phyloP scores from a whole-genome alignment of 257 asterid species.

The Mitragyna speciosa region DNA sequence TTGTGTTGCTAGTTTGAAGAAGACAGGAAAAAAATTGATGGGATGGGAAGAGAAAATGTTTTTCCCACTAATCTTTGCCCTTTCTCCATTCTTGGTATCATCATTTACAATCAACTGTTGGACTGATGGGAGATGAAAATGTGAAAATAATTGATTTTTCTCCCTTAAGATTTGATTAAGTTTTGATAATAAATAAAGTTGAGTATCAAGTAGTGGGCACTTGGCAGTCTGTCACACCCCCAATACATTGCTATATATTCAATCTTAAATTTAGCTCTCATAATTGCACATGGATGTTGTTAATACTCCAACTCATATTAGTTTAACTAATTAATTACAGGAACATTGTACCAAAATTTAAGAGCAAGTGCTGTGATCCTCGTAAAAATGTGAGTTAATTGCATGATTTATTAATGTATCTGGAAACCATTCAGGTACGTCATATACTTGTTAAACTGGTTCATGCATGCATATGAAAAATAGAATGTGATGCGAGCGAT shows the following conservation, averaged over 20 bases:
- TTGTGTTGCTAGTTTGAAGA: neutral
- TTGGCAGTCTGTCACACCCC: neutral
- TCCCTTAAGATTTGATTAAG: too few relatives aligned
- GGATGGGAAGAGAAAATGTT: neutral
- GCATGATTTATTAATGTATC: neutral
- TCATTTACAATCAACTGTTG: neutral
- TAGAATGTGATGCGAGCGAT: neutral
- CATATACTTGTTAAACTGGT: too few relatives aligned
- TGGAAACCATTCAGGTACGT: too few relatives aligned
- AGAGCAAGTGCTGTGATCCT: neutral
- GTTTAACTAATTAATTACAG: neutral
- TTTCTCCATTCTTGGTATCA: neutral
- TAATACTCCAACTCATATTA: neutral
- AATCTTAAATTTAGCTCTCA: neutral
- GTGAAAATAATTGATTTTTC: neutral
- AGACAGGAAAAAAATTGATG: neutral
- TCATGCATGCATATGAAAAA: too few relatives aligned
- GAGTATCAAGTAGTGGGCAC: neutral
- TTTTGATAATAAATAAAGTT: too few relatives aligned
- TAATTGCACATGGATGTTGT: conserved; percentile 1
- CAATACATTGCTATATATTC: neutral
- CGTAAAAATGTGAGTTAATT: neutral
- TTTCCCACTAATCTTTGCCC: neutral
- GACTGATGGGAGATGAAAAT: neutral
- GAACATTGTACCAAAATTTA: neutral